phyloP scores from a whole-genome alignment of 495 filamentous ascomycete genomes.

The Penicillium lagena region DNA sequence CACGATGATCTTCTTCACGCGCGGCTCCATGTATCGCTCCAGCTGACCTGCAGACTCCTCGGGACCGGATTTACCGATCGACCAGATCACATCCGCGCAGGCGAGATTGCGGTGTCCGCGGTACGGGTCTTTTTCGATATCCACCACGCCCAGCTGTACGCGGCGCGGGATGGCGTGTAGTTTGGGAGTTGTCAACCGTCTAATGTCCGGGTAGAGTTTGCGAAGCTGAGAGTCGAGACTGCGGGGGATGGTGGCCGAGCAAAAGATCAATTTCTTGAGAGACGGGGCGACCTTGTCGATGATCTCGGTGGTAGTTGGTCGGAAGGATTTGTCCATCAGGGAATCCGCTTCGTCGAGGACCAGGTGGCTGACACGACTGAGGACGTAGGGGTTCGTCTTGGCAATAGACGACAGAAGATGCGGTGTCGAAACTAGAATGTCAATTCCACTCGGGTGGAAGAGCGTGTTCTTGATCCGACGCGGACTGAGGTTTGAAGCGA shows the following conservation, averaged over 20 bases:
- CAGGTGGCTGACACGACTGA: constrained; percentile 80
- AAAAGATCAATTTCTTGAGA: constrained; percentile 83
- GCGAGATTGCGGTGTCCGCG: constrained; percentile 84
- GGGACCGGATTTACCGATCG: constrained; percentile 71
- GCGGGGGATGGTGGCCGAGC: constrained; percentile 91
- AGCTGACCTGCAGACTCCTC: constrained; percentile 27
- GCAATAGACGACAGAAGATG: constrained; percentile 83
- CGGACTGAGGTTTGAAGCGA: constrained; percentile 69
- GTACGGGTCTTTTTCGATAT: constrained; percentile 84
- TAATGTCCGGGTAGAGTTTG: constrained; percentile 73
- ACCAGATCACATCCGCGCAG: constrained; percentile 90
- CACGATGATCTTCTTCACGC: constrained; percentile 81
- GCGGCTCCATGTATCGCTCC: constrained; percentile 31
- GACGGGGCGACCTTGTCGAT: constrained; percentile 71
- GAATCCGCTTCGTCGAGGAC: constrained; percentile 94
- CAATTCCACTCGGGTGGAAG: constrained; percentile 74
- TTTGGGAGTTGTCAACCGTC: constrained; percentile 84
- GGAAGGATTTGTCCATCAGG: constrained; percentile 86
- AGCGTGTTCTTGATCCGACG: constrained; percentile 81
- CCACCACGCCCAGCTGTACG: constrained; percentile 89
- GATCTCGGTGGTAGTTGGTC: constrained; percentile 71
- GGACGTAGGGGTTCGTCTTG: constrained; percentile 76
- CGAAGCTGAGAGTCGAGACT: constrained; percentile 78
- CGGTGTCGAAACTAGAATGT: constrained; percentile 81
- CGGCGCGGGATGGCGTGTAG: constrained; percentile 92